phyloP scores from a whole-genome alignment of 2,329 filamentous ascomycete species.

The Colletotrichum tanaceti region DNA sequence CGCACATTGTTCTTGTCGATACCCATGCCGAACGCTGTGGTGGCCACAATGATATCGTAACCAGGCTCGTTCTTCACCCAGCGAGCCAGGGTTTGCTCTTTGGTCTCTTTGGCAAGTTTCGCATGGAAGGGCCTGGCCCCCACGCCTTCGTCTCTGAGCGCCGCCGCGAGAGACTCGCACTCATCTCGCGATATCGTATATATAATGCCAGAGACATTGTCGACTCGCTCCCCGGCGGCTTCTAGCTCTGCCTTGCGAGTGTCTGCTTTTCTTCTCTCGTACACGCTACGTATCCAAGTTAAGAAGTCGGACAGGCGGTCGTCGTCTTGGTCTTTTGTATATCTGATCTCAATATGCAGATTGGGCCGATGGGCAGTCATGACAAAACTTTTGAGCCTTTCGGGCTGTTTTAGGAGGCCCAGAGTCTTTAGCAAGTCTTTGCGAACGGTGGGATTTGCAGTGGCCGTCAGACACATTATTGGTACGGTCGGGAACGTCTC shows the following conservation, averaged over 20 bases:
- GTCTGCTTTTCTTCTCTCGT: slow-evolving; percentile 73
- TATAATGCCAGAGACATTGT: slow-evolving; percentile 80
- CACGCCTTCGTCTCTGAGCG: slow-evolving; percentile 75
- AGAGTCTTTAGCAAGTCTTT: slow-evolving; percentile 85
- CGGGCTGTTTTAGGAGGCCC: slow-evolving; percentile 69
- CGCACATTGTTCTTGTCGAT: slow-evolving; percentile 96
- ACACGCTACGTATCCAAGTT: slow-evolving; percentile 78
- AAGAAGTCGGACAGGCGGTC: slow-evolving; percentile 79
- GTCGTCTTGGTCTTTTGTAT: slow-evolving; percentile 80
- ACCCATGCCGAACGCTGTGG: slow-evolving; percentile 97
- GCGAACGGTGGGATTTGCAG: slow-evolving; percentile 83
- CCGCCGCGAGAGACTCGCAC: slow-evolving; percentile 76
- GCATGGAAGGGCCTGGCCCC: slow-evolving; percentile 81
- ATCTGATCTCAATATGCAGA: slow-evolving; percentile 90
- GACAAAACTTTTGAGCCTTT: slow-evolving; percentile 77
- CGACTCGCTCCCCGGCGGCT: slow-evolving; percentile 63
- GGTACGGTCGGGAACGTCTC: slow-evolving; percentile 84
- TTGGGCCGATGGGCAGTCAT: slow-evolving; percentile 88
- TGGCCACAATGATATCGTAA: slow-evolving; percentile 94
- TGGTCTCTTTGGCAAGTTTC: slow-evolving; percentile 73
- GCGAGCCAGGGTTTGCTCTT: slow-evolving; percentile 75
- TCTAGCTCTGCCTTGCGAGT: slow-evolving; percentile 70
- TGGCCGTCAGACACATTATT: slow-evolving; percentile 93
- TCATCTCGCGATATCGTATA: slow-evolving; percentile 82
- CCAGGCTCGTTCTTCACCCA: slow-evolving; percentile 80